Conservation (phyloP, 2,329 filamentous ascomycete genomes). For the Colletotrichum sp. region DNA sequence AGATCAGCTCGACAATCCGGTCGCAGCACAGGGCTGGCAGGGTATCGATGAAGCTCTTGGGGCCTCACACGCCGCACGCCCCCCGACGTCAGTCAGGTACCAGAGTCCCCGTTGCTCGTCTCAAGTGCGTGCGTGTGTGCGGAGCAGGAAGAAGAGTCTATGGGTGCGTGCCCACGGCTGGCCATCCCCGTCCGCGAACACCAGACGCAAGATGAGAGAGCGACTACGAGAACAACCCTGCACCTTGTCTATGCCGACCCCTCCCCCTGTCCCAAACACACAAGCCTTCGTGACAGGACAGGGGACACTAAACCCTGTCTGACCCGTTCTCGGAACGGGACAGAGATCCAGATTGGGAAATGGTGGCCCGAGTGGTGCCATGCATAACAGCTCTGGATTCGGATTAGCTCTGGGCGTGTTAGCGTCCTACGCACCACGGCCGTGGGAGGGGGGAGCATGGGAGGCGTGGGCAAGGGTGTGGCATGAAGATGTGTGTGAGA, state of each 20-base stretch:
- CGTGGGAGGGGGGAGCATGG: slow-evolving; percentile 12
- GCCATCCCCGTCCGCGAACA: slow-evolving; percentile 38
- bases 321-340: slow-evolving; percentile 29
- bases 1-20: slow-evolving; percentile 52
- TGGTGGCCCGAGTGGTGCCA: slow-evolving; percentile 23
- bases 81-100: slow-evolving; percentile 31
- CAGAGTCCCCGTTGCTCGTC: slow-evolving; percentile 41
- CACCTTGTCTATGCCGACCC: neutral
- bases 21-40: slow-evolving; percentile 39
- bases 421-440: slow-evolving; percentile 13
- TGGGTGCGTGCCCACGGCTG: slow-evolving; percentile 23
- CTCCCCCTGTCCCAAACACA: slow-evolving; percentile 26
- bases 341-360: slow-evolving; percentile 31
- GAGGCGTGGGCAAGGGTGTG: slow-evolving; percentile 3
- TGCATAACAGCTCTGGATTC: slow-evolving; percentile 23
- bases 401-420: slow-evolving; percentile 9
- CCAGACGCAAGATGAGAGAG: neutral
- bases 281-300: slow-evolving; percentile 35
- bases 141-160: slow-evolving; percentile 11
- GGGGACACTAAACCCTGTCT: slow-evolving; percentile 25
- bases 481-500: slow-evolving; percentile 11
- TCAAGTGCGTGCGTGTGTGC: slow-evolving; percentile 37
- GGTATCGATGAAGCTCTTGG: slow-evolving; percentile 30
- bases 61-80: slow-evolving; percentile 33
- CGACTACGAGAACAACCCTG: slow-evolving; percentile 13